These are phyloP conservation scores for Tilletiopsis washingtonensis DNA, from an alignment of 1,284 basidiomycete species.

Conservation along the genomic window DNA sequence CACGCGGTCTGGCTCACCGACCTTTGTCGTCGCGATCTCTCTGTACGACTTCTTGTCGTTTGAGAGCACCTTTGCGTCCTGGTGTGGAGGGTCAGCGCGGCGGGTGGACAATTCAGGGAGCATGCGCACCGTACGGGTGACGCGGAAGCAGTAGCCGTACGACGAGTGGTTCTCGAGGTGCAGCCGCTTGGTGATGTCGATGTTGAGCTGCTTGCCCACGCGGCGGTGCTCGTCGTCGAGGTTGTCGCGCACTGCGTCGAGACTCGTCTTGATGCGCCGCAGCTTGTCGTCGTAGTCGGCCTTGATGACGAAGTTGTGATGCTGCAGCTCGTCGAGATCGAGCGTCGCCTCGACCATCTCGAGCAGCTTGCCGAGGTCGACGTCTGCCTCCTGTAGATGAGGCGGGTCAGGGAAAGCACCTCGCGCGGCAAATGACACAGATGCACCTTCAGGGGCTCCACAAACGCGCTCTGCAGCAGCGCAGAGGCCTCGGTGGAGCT, in stretches of 20 bases:
- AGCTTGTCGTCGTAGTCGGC: conserved; percentile 78
- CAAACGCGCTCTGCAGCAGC: conserved; percentile 27
- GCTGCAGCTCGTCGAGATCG: conserved; percentile 74
- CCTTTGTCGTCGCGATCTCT: conserved; percentile 76
- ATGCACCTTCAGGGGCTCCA: conserved; percentile 19
- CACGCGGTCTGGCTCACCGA: neutral
- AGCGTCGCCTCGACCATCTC: conserved; percentile 95
- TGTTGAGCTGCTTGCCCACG: conserved; percentile 64
- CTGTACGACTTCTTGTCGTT: conserved; percentile 65
- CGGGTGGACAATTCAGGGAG: neutral
- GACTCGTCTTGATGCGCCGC: conserved; percentile 61
- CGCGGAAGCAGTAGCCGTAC: conserved; percentile 86
- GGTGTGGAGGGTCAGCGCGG: conserved; percentile 38
- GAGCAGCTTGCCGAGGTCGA: conserved; percentile 55
- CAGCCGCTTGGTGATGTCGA: conserved; percentile 92
- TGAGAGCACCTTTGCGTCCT: conserved; percentile 64
- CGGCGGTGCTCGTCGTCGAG: conserved; percentile 74
- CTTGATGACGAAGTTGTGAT: conserved; percentile 85
- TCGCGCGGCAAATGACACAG: neutral
- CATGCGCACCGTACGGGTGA: conserved; percentile 55
- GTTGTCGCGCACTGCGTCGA: conserved; percentile 66
- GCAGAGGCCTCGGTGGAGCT: conserved; percentile 10
- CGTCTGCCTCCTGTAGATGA: conserved; percentile 10
- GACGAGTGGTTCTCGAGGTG: conserved; percentile 86
- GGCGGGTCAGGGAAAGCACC: no score